Percentiles rank a stretch among this genome's conserved stretches.
These are phyloP conservation scores for Paramecium caudatum DNA, from an alignment of 73 alveolate species.

Conservation along the genomic window DNA sequence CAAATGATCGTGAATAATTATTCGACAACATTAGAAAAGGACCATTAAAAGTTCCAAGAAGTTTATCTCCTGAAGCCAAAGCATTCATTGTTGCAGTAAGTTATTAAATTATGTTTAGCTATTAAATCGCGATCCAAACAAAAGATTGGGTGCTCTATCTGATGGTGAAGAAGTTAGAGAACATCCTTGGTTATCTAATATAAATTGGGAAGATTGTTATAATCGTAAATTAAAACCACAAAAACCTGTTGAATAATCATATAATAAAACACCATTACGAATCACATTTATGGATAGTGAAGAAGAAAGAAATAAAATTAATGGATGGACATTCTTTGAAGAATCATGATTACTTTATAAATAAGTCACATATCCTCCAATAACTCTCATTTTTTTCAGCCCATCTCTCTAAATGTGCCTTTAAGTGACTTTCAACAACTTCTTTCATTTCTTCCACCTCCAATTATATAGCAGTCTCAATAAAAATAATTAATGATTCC, in stretches of 20 bases:
- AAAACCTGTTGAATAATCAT: conserved; percentile 62
- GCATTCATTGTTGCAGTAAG: conserved; percentile 16
- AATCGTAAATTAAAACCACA: conserved; percentile 78
- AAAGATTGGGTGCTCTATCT: conserved; percentile 81
- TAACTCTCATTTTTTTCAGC: no score
- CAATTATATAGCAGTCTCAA: no score
- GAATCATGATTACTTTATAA: conserved; percentile 49
- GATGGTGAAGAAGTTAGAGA: conserved; percentile 83
- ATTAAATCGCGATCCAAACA: conserved; percentile 79
- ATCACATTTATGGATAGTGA: conserved; percentile 16
- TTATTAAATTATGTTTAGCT: conserved; percentile 56
- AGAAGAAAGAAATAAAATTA: background rate
- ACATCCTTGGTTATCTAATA: conserved; percentile 82
- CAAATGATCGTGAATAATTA: conserved; percentile 52
- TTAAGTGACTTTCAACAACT: no score
- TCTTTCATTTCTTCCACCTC: no score
- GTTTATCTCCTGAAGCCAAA: conserved; percentile 11
- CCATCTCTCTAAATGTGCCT: no score
- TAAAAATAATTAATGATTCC: background rate
- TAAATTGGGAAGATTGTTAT: conserved; percentile 77
- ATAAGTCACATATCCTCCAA: no score
- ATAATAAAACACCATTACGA: conserved; percentile 41
- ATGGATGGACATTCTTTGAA: conserved; percentile 65
- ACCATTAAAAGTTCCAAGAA: conserved; percentile 60
- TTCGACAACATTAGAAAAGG: conserved; percentile 57